These are phyloP conservation scores for Neurospora sp. DNA, from an alignment of 495 filamentous ascomycete species.

Conservation along the genomic window DNA sequence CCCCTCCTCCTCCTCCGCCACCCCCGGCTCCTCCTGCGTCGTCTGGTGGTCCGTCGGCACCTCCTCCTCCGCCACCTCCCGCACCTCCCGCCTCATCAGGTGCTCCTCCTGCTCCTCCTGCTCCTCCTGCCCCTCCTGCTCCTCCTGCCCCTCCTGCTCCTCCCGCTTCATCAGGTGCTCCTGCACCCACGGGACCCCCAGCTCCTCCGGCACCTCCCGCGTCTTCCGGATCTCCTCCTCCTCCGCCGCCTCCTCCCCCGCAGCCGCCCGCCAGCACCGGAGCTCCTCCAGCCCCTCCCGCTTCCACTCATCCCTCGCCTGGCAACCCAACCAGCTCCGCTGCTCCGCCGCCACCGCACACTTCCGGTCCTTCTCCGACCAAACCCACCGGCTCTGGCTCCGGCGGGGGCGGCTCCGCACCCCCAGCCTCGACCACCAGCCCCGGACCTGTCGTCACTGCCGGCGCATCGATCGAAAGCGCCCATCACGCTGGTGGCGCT, in stretches of 20 bases:
- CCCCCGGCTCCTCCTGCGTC: conserved; percentile 9
- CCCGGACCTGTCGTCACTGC: conserved; percentile 18
- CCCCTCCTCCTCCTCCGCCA: conserved; percentile 2
- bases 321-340: conserved; percentile 5
- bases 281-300: conserved; percentile 1
- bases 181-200: too few relatives aligned
- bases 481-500: conserved; percentile 18
- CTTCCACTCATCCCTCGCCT: conserved; percentile 9
- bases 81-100: conserved; percentile 4
- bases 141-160: conserved; percentile 3
- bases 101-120: conserved; percentile 1
- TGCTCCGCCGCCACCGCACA: conserved; percentile 6
- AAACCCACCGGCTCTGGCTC: background rate
- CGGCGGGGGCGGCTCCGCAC: conserved; percentile 2
- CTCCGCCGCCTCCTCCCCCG: background rate
- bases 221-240: background rate
- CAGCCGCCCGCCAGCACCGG: background rate
- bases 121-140: background rate
- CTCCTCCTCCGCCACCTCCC: conserved; percentile 8
- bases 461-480: conserved; percentile 16
- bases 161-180: background rate
- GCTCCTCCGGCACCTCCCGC: background rate
- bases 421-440: conserved; percentile 7
- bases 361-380: conserved; percentile 8
- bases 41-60: conserved; percentile 4